Percentiles rank a stretch among this genome's conserved stretches.
Evolutionary conservation across 148 eudicot genomes (phyloP).

Genomic region (Rhododendron ovatum): DNA sequence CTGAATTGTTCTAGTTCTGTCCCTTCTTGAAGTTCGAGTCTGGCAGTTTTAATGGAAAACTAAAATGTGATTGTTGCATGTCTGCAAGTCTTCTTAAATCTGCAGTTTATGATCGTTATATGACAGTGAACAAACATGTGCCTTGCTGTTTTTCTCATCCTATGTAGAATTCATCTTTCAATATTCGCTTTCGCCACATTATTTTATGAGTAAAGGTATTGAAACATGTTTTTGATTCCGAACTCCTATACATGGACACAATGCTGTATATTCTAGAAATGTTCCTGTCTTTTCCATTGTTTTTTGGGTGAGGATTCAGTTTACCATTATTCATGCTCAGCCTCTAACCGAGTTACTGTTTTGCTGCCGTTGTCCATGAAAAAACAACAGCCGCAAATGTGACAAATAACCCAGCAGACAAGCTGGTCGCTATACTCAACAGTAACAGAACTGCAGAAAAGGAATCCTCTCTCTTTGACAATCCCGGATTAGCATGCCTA

Average conservation of each 20-base stretch:
- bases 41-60: neutral
- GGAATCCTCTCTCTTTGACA: slow-evolving; percentile 49
- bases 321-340: neutral
- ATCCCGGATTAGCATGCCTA: slow-evolving; percentile 82
- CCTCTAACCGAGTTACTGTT: neutral
- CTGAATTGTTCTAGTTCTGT: neutral
- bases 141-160: neutral
- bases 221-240: neutral
- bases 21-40: neutral
- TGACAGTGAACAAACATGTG: neutral
- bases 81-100: neutral
- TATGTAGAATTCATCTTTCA: neutral
- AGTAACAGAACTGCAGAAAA: slow-evolving; percentile 74
- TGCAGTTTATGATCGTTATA: neutral
- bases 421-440: slow-evolving; percentile 59
- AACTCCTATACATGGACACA: neutral
- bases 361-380: neutral
- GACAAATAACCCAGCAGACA: slow-evolving; percentile 83
- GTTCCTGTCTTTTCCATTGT: neutral
- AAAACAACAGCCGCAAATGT: slow-evolving; percentile 47
- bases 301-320: neutral
- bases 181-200: too few relatives aligned
- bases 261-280: neutral
- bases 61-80: neutral
- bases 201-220: neutral